Evolutionary conservation across 352 stramenopile genomes (phyloP).

Genomic region (Nothophytophthora sp.): DNA sequence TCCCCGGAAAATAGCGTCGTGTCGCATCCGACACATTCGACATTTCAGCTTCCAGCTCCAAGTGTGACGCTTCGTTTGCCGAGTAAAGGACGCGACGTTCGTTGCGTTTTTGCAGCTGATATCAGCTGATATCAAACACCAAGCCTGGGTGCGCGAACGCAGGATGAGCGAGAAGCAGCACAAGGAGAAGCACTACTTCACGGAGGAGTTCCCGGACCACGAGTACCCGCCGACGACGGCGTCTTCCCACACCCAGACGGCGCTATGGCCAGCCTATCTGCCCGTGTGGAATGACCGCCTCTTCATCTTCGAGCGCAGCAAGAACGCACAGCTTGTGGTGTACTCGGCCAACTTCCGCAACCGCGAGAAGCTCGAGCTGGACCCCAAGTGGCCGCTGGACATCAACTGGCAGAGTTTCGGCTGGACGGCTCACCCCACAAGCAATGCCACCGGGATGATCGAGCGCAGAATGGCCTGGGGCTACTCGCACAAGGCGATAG

Average conservation of each 20-base stretch:
- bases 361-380: constrained; percentile 42
- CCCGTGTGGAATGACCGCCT: constrained; percentile 58
- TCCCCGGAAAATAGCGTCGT: too few species aligned
- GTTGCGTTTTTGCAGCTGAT: too few species aligned
- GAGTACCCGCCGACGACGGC: constrained; percentile 67
- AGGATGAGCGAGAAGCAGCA: too few species aligned
- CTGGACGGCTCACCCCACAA: constrained; percentile 68
- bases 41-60: too few species aligned
- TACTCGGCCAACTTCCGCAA: constrained; percentile 72
- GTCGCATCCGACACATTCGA: too few species aligned
- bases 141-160: too few species aligned
- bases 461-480: constrained; percentile 74
- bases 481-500: constrained; percentile 52
- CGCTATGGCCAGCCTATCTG: constrained; percentile 73
- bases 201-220: constrained; percentile 67
- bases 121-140: too few species aligned
- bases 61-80: too few species aligned
- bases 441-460: constrained; percentile 63
- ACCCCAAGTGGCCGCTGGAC: constrained; percentile 69
- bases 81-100: too few species aligned
- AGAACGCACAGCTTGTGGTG: constrained; percentile 81
- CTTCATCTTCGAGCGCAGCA: constrained; percentile 78
- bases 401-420: constrained; percentile 87
- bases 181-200: constrained; percentile 73
- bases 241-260: constrained; percentile 57